A percentile compares a stretch with the other conserved stretches of the same genome.
Evolutionary conservation across 2,329 filamentous ascomycete species (phyloP).

Genomic region (Exophiala calicioides): DNA sequence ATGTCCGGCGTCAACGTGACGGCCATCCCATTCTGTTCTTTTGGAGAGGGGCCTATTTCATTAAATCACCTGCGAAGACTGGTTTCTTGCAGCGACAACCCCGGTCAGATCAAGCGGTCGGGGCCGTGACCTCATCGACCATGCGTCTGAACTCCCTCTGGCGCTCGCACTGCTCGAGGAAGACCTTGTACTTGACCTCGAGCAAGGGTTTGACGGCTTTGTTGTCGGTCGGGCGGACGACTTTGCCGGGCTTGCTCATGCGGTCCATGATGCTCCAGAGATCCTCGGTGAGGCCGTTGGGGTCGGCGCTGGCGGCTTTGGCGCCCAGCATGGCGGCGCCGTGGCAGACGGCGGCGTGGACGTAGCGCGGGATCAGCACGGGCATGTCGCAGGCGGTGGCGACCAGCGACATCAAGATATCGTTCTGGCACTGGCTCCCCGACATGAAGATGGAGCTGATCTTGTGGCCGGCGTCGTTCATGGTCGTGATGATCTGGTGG

Average conservation of each 20-base stretch:
- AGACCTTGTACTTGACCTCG: slow-evolving; percentile 90
- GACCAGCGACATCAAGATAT: slow-evolving; percentile 85
- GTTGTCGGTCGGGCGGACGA: slow-evolving; percentile 74
- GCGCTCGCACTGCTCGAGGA: slow-evolving; percentile 84
- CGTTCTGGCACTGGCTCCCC: slow-evolving; percentile 95
- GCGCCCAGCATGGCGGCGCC: slow-evolving; percentile 98
- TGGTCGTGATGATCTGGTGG: slow-evolving; percentile 87
- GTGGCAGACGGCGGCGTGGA: slow-evolving; percentile 93
- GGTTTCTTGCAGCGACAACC: not conserved
- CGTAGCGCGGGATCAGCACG: slow-evolving; percentile 88
- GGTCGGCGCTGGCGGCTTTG: slow-evolving; percentile 85
- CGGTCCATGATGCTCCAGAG: slow-evolving; percentile 97
- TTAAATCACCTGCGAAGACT: too few relatives aligned
- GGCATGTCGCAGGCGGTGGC: slow-evolving; percentile 90
- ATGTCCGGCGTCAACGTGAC: too few relatives aligned
- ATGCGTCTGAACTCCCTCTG: slow-evolving; percentile 80
- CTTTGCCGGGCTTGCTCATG: slow-evolving; percentile 89
- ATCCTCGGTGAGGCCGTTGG: slow-evolving; percentile 75
- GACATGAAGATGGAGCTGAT: slow-evolving; percentile 98
- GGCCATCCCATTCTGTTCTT: too few relatives aligned
- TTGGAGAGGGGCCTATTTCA: too few relatives aligned
- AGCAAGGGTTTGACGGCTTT: slow-evolving; percentile 75
- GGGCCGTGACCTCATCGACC: slow-evolving; percentile 62
- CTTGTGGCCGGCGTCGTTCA: slow-evolving; percentile 86
- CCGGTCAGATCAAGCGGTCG: not conserved